Evolutionary conservation across 148 eudicot species (phyloP).

Genomic region (Heliosperma pusillum): DNA sequence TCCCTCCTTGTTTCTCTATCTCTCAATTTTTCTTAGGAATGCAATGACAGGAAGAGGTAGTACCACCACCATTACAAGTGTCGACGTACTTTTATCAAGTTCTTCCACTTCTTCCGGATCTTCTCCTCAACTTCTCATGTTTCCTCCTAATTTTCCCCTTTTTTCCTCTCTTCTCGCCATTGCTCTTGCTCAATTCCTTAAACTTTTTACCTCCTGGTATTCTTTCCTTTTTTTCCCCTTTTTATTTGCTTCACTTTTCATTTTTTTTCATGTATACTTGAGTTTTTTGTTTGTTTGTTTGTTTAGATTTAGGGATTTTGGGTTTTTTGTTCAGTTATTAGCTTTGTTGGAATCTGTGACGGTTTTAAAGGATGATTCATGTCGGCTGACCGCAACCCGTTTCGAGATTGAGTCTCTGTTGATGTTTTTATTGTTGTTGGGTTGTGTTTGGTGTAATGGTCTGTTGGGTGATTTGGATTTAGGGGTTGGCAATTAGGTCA

Average conservation of each 20-base stretch:
- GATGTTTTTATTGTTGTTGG: too few species aligned
- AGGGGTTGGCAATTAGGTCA: background rate
- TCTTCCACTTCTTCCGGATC: constrained; percentile 25
- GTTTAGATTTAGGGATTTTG: background rate
- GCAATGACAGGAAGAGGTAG: constrained; percentile 37
- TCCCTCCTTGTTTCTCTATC: background rate
- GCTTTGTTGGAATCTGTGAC: too few species aligned
- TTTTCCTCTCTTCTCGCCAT: constrained; percentile 50
- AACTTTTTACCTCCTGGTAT: constrained; percentile 56
- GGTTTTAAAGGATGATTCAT: too few species aligned
- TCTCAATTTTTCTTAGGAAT: constrained; percentile 1
- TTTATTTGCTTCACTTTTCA: background rate
- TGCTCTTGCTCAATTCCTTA: constrained; percentile 55
- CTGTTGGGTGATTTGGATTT: background rate
- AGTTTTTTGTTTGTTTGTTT: background rate
- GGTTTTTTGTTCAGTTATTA: too few species aligned
- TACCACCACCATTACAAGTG: constrained; percentile 7
- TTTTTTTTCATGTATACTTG: background rate
- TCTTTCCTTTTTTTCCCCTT: background rate
- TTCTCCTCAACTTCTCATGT: constrained; percentile 27
- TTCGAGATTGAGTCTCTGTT: too few species aligned
- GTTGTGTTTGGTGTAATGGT: background rate
- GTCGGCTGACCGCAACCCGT: too few species aligned
- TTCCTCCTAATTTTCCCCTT: constrained; percentile 46
- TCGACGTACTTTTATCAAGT: constrained; percentile 26